Base-by-base conservation (phyloP, 148 eudicot genomes). In the Cornus controversa region DNA sequence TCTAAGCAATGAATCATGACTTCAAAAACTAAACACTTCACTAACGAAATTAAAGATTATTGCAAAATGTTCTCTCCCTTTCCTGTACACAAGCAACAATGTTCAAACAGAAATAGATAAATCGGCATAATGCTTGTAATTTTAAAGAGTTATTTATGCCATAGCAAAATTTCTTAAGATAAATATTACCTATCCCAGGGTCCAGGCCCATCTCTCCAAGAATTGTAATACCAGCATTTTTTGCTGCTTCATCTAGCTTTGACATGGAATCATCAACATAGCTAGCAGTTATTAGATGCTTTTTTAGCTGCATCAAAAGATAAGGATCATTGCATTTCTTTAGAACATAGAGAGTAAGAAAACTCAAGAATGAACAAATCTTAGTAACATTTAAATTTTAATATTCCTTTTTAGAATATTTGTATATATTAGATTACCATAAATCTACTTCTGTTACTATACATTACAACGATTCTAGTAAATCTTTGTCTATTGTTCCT, bases 141-240 rank as follows among this genome's bases (percentile, higher is more conserved):
- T 74, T 40, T 34, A 31, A 58, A 50, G 24, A 23, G 24, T 37
- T 37, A 28, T 63, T 42, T 23, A 40, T 40, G 58, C 34, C 64
- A 66, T 26, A 77, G 13, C 23, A n/a, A 26, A 65, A 66, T 71
- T 13, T 34, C 42, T 25, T 23, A 20, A 13, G 47, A 47, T 58
- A 58, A 29, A 69, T 27, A 76, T 83, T 88, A 92, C 99, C 99
- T 85, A 96, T 96, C 82, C 99, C 99, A 74, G 99, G 99, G 79
- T 96, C 99, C 87, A 96, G 86, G 42, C 98, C 99, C 98, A 96
- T 96, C 86, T 96, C 98, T 53, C 99, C 96, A 74, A 96, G 90
- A 83, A 96, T 90, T 29, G 95, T 93, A 71, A 93, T 81, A 64
- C 90, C 97, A 77, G 95, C 93, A 78, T 79, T 73, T 76, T 93